A percentile compares a stretch with the other conserved stretches of the same genome.
phyloP scores from a whole-genome alignment of 2,329 filamentous ascomycete genomes.

The Leptographium radiaticola region DNA sequence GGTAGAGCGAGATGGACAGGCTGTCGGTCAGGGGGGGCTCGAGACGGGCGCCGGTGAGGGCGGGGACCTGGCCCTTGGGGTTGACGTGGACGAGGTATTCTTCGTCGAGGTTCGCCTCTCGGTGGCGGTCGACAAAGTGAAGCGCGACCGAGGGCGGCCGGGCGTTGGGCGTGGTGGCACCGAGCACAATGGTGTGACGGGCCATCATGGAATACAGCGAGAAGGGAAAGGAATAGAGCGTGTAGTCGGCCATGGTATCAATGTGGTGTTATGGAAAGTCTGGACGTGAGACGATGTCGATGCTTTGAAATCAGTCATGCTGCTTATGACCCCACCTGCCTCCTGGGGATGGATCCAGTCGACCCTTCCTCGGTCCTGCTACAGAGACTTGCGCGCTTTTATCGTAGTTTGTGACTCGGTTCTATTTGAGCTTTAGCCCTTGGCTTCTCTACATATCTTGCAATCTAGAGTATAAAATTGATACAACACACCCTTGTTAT shows the following conservation, averaged over 20 bases:
- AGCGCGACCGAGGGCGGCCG: neutral
- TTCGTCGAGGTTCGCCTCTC: neutral
- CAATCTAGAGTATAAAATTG: too few species aligned
- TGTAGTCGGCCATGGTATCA: neutral
- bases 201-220: slow-evolving; percentile 1
- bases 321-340: too few species aligned
- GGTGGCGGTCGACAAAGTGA: neutral
- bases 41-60: neutral
- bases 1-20: neutral
- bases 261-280: too few species aligned
- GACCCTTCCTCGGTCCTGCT: too few species aligned
- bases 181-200: neutral
- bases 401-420: too few species aligned
- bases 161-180: neutral
- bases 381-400: too few species aligned
- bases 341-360: too few species aligned
- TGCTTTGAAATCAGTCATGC: too few species aligned
- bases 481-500: too few species aligned
- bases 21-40: neutral
- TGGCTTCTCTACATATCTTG: too few species aligned
- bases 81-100: slow-evolving; percentile 7
- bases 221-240: neutral
- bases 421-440: too few species aligned
- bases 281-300: too few species aligned
- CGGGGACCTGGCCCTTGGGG: slow-evolving; percentile 1